These are phyloP conservation scores for Beauveria bassiana DNA, from an alignment of 2,329 filamentous ascomycete species.

Conservation along the genomic window DNA sequence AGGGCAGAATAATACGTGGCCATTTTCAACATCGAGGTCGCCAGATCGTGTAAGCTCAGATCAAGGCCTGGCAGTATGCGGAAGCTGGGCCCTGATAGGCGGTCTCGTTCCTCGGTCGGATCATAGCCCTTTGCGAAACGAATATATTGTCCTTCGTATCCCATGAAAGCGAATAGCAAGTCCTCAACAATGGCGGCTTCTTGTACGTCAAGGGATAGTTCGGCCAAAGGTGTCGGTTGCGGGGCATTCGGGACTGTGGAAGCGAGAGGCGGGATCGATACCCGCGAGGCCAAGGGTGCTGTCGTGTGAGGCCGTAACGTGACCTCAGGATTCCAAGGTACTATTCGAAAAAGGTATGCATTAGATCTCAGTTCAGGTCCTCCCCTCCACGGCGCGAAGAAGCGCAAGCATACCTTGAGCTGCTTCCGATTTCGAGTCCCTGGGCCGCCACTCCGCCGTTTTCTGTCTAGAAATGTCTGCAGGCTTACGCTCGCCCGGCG, in stretches of 20 bases:
- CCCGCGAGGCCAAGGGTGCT: constrained; percentile 62
- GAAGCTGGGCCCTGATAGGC: constrained; percentile 74
- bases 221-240: constrained; percentile 57
- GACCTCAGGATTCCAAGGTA: constrained; percentile 72
- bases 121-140: constrained; percentile 78
- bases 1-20: constrained; percentile 88
- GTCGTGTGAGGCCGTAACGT: constrained; percentile 60
- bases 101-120: constrained; percentile 76
- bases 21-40: constrained; percentile 83
- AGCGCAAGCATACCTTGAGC: constrained; percentile 37
- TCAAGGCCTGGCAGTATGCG: constrained; percentile 77
- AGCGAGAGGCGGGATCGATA: constrained; percentile 63
- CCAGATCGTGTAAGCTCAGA: constrained; percentile 82
- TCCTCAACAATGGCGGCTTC: constrained; percentile 86
- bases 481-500: constrained; percentile 28
- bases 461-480: constrained; percentile 33
- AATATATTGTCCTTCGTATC: constrained; percentile 96
- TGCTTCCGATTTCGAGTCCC: constrained; percentile 38
- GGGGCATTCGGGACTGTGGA: constrained; percentile 68
- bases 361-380: constrained; percentile 19
- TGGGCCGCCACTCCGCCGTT: constrained; percentile 35
- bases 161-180: constrained; percentile 92
- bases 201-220: constrained; percentile 71
- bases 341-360: constrained; percentile 19
- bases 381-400: neutral